Conservation (phyloP, 495 filamentous ascomycete genomes). For the Lophiostoma macrostomum region DNA sequence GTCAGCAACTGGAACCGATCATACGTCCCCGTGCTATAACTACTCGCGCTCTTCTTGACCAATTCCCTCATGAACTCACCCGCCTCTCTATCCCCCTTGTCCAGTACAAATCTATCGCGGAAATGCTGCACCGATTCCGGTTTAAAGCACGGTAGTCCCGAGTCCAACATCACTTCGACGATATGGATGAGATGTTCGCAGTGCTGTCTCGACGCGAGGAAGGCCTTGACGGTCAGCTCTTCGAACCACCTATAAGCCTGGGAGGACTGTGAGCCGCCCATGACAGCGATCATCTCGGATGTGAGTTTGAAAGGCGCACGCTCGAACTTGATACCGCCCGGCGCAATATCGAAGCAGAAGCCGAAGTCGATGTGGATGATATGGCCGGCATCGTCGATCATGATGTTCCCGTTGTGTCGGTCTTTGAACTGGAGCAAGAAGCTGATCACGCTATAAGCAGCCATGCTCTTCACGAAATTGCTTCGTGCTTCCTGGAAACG, state of each 20-base stretch:
- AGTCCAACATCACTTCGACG: constrained; percentile 92
- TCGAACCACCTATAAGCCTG: constrained; percentile 96
- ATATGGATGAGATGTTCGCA: constrained; percentile 82
- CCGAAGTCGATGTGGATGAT: constrained; percentile 99
- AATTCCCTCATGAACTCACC: constrained; percentile 90
- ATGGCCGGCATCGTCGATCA: constrained; percentile 95
- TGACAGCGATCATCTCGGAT: constrained; percentile 94
- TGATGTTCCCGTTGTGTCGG: constrained; percentile 98
- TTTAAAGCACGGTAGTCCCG: constrained; percentile 96
- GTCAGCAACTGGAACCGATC: constrained; percentile 96
- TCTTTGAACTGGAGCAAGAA: constrained; percentile 99
- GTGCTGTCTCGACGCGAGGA: constrained; percentile 85
- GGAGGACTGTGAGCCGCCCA: constrained; percentile 79
- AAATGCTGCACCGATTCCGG: constrained; percentile 91
- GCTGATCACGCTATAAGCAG: constrained; percentile 97
- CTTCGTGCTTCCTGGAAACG: constrained; percentile 91
- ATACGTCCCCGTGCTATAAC: constrained; percentile 86
- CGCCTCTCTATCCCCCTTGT: constrained; percentile 90
- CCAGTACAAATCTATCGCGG: constrained; percentile 86
- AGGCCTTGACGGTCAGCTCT: constrained; percentile 91
- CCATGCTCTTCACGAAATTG: constrained; percentile 99
- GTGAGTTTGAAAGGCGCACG: constrained; percentile 98
- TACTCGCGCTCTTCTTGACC: constrained; percentile 81
- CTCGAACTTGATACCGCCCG: constrained; percentile 94
- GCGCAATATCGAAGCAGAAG: constrained; percentile 98